Conservation (phyloP, 2,329 filamentous ascomycete species). For the Triangularia verruculosa region DNA sequence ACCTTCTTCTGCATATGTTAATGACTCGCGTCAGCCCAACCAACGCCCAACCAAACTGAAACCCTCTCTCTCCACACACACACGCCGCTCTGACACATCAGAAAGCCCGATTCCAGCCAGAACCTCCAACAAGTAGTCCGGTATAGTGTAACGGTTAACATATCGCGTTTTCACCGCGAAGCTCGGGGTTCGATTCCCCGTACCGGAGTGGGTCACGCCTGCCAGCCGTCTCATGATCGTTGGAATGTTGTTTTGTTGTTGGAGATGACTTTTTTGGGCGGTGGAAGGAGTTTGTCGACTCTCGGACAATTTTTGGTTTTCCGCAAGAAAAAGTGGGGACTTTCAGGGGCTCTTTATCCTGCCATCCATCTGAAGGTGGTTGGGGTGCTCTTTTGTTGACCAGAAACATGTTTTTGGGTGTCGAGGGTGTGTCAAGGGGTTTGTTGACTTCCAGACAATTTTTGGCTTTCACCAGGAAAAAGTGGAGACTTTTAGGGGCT, state of each 20-base stretch:
- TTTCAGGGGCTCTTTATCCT: too few species aligned
- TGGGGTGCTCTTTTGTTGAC: too few species aligned
- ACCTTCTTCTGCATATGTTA: background rate
- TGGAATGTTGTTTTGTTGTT: background rate
- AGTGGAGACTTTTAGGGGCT: too few species aligned
- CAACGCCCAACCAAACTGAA: background rate
- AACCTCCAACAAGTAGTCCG: background rate
- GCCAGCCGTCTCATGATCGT: background rate
- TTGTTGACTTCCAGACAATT: too few species aligned
- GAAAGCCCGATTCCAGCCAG: background rate
- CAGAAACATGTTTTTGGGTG: too few species aligned
- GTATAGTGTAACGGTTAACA: conserved; percentile 12
- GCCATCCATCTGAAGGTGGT: too few species aligned
- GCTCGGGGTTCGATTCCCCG: conserved; percentile 11
- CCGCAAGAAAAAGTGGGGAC: too few species aligned
- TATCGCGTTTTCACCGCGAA: conserved; percentile 12
- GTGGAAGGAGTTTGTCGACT: background rate
- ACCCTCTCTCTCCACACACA: background rate
- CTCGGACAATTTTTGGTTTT: background rate
- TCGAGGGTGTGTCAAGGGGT: too few species aligned
- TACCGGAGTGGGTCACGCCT: background rate
- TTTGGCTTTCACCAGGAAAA: too few species aligned
- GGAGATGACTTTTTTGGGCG: background rate
- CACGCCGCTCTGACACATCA: background rate
- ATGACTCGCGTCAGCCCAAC: background rate